Evolutionary conservation across 2,329 filamentous ascomycete genomes (phyloP).

Genomic region (Xylaria sp.): DNA sequence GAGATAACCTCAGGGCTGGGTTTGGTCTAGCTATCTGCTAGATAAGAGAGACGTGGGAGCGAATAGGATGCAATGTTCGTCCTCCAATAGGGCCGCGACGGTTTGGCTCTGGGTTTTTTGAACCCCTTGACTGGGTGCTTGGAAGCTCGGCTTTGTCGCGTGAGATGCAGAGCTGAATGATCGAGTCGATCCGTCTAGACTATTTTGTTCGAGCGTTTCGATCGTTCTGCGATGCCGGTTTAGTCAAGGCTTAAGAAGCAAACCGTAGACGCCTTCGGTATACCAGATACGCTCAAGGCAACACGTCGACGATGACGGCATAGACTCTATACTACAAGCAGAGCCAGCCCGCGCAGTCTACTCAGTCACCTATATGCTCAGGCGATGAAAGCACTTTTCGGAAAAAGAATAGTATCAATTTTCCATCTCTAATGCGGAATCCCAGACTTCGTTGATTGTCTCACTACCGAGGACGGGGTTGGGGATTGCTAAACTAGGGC

Average conservation of each 20-base stretch:
- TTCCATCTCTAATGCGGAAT: slow-evolving; percentile 8
- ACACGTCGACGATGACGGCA: slow-evolving; percentile 12
- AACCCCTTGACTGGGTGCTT: slow-evolving; percentile 19
- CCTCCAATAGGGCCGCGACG: slow-evolving; percentile 38
- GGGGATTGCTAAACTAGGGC: not conserved
- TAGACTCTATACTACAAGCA: slow-evolving; percentile 7
- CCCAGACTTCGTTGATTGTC: slow-evolving; percentile 10
- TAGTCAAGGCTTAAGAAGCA: slow-evolving; percentile 7
- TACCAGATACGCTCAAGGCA: slow-evolving; percentile 7
- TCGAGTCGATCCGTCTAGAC: slow-evolving; percentile 15
- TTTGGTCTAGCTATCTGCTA: slow-evolving; percentile 39
- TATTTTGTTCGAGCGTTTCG: slow-evolving; percentile 30
- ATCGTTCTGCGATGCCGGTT: slow-evolving; percentile 23
- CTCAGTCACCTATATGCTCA: not conserved
- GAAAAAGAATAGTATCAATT: not conserved
- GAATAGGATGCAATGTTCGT: slow-evolving; percentile 43
- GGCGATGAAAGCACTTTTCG: not conserved
- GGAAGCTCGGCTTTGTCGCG: slow-evolving; percentile 36
- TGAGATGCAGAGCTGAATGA: slow-evolving; percentile 23
- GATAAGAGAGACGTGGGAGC: slow-evolving; percentile 44
- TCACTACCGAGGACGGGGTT: slow-evolving; percentile 29
- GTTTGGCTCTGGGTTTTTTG: slow-evolving; percentile 36
- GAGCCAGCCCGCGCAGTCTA: not conserved
- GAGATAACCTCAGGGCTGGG: slow-evolving; percentile 41
- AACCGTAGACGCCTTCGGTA: slow-evolving; percentile 11